These are phyloP conservation scores for Aspergillus neoniger DNA, from an alignment of 2,329 filamentous ascomycete genomes.

Conservation along the genomic window DNA sequence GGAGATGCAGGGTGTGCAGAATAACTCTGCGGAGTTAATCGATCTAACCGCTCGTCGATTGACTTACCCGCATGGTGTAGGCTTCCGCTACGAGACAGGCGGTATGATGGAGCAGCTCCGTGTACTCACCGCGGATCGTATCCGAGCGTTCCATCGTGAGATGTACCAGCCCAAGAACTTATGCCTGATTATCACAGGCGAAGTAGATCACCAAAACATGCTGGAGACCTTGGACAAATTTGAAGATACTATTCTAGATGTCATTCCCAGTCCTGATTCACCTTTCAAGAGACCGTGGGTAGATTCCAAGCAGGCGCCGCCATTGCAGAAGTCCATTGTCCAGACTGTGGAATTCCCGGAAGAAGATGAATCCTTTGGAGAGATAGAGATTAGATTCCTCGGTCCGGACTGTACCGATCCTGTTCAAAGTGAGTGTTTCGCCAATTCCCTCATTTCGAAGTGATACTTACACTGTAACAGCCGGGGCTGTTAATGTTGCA, in stretches of 20 bases:
- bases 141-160: slow-evolving; percentile 88
- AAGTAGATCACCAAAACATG: slow-evolving; percentile 80
- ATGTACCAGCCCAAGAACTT: slow-evolving; percentile 99
- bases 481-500: slow-evolving; percentile 75
- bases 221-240: slow-evolving; percentile 82
- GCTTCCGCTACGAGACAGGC: slow-evolving; percentile 97
- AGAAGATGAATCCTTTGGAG: slow-evolving; percentile 90
- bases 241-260: slow-evolving; percentile 79
- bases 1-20: slow-evolving; percentile 96
- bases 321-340: slow-evolving; percentile 70
- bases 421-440: slow-evolving; percentile 52
- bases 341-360: slow-evolving; percentile 90
- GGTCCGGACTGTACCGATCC: slow-evolving; percentile 78
- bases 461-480: slow-evolving; percentile 30
- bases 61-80: slow-evolving; percentile 83
- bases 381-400: slow-evolving; percentile 82
- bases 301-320: slow-evolving; percentile 76
- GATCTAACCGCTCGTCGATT: slow-evolving; percentile 77
- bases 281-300: slow-evolving; percentile 89
- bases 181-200: slow-evolving; percentile 87
- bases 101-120: slow-evolving; percentile 92
- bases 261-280: slow-evolving; percentile 72
- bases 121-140: slow-evolving; percentile 81
- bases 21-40: slow-evolving; percentile 81
- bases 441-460: slow-evolving; percentile 4